phyloP scores from a whole-genome alignment of 345 rosid genomes.

The Eucalyptus pumila region DNA sequence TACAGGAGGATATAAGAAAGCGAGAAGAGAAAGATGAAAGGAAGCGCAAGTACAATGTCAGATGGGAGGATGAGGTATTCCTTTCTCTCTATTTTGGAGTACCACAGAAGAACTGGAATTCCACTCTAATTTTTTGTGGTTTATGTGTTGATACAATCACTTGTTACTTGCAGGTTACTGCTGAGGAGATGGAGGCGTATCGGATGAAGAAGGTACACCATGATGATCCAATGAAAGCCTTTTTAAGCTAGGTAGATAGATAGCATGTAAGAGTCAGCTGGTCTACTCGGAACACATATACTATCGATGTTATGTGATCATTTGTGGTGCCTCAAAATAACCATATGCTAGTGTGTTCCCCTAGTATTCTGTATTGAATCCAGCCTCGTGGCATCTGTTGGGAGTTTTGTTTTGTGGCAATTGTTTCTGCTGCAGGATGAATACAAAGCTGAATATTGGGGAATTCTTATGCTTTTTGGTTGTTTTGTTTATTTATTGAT shows the following conservation, averaged over 20 bases:
- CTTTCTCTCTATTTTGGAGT: neutral
- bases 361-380: neutral
- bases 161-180: conserved; percentile 30
- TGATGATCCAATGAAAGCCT: conserved; percentile 62
- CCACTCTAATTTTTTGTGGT: neutral
- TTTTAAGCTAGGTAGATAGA: conserved; percentile 3
- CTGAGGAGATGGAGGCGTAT: conserved; percentile 74
- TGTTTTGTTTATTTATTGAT: neutral
- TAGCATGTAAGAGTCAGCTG: neutral
- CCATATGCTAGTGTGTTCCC: neutral
- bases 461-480: neutral
- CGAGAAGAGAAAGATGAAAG: conserved; percentile 52
- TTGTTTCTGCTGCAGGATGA: neutral
- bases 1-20: conserved; percentile 50
- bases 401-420: neutral
- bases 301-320: neutral
- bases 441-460: neutral
- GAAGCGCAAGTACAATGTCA: conserved; percentile 55
- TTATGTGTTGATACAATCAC: neutral
- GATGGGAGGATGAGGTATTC: conserved; percentile 44
- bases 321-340: neutral
- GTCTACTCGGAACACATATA: neutral
- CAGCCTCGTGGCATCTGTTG: neutral
- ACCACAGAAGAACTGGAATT: neutral
- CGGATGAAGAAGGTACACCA: conserved; percentile 65